Conservation (phyloP, 2,329 filamentous ascomycete genomes). For the Emergomyces orientalis region DNA sequence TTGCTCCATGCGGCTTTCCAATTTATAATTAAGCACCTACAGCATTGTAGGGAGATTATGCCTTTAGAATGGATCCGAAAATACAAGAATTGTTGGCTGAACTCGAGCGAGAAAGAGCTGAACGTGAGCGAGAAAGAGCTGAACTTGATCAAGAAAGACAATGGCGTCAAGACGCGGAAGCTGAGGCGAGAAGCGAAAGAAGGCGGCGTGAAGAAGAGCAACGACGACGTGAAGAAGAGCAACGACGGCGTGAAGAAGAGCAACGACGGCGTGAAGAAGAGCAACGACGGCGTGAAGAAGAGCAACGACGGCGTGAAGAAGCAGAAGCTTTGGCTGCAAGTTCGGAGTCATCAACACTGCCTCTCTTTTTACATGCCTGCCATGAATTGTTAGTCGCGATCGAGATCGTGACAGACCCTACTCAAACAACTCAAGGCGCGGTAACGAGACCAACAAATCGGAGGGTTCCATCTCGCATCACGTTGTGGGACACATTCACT, state of each 20-base stretch:
- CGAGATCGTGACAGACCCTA: conserved; percentile 11
- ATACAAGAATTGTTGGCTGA: conserved; percentile 5
- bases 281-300: no score
- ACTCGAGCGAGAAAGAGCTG: conserved; percentile 10
- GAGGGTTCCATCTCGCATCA: conserved; percentile 12
- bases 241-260: no score
- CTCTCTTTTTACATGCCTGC: conserved; percentile 10
- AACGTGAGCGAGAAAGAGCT: conserved; percentile 20
- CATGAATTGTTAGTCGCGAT: conserved; percentile 12
- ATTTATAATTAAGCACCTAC: background rate
- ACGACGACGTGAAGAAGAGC: no score
- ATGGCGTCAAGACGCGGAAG: conserved; percentile 15
- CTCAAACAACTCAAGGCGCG: conserved; percentile 14
- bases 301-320: background rate
- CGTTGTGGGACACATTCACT: conserved; percentile 10
- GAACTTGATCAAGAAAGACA: conserved; percentile 21
- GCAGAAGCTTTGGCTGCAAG: background rate
- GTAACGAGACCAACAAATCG: conserved; percentile 12
- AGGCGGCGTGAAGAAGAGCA: no score
- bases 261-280: no score
- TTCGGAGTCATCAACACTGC: conserved; percentile 8
- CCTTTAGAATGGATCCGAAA: conserved; percentile 2
- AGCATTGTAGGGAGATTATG: background rate
- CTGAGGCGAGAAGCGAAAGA: no score
- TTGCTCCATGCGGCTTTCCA: no score